Base-by-base conservation (phyloP, 768 basidiomycete species). In the Boletus reticuloceps region DNA sequence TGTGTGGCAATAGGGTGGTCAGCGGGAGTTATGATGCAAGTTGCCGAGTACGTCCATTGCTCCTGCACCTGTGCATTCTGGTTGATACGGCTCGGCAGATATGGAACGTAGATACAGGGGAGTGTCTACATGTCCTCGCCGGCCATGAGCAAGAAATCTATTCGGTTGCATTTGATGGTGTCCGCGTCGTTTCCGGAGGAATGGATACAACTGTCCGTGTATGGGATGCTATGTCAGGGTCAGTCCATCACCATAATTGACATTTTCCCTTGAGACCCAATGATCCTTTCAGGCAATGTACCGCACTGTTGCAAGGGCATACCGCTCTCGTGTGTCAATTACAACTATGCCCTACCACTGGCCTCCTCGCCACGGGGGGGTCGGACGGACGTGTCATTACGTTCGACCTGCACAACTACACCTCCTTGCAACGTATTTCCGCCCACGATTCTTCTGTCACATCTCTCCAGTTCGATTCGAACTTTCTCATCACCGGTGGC, bases 1-100 rank as follows among this genome's bases (percentile, higher is more conserved):
- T 94, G 12, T 87, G 83, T 61, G 96, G 93, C 25, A 85, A 85
- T 58, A 79, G 75, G 61, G 87, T 88, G 13, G 94, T 94, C 37
- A 94, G 91, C 62, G 96, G 94, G 34, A 94, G 94, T 68, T 98
- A 99, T 70, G 96, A 99, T 69, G 78, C 81, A 43, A 94, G 87
- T 17, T 90, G 88, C 63, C 80, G 94, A 58, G 90, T 96, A 51
- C 45, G 82, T 74, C 31, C 34, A 25, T 41, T 19, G 3, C 41
- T 29, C 17, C 11, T 20, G 29, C 54, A 27, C 11, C 2, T 31
- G 19, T 34, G 29, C 19, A 42, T 16, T 39, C 38, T 61, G 36
- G 54, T 40, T 3, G 6, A 46, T 17, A 11, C 38, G 20, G 13
- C 6, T 14, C 12, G n/a, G 17, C 31, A 93, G 91, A 69, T 97